Base-by-base conservation (phyloP, 257 asterid species). In the Echites panduratus region DNA sequence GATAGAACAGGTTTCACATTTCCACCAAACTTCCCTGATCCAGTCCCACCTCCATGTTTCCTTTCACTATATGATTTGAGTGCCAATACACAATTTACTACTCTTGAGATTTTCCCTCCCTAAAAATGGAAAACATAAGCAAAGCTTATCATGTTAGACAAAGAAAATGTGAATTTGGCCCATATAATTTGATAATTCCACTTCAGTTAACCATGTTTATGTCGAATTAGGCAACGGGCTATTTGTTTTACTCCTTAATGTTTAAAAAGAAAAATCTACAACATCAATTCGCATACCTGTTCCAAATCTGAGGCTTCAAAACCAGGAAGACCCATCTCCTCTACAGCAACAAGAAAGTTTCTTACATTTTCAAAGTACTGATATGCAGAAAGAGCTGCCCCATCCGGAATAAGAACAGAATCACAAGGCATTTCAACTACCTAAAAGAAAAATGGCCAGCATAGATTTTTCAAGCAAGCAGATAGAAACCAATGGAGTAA, bases 261-360 rank as follows among this genome's bases (percentile, higher is more conserved):
- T 43, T 35, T 45, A 67, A 66, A 67, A 11, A 5, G 53, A 17
- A 16, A n/a, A 62, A 38, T 22, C 41, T 57, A 32, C 43, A 50
- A 69, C 29, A 68, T 3, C 24, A 45, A 63, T 59, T 68, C 26
- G 67, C 84, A 44, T 78, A 88, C 99, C 88, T 86, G 86, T 82
- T 86, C 98, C 77, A 94, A 82, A 79, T 94, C 99, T 71, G 96
- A 89, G 48, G 89, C 93, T 82, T 94, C 95, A 65, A 94, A 94
- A 27, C 95, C 82, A 20, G 98, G 98, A 74, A 94, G 83, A 64
- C 96, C 96, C 87, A 91, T 82, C 59, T 87, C 87, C 81, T 82
- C 89, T 66, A 87, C 77, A 27, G 93, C 90, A 27, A 71, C 88
- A 20, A 94, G 93, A 76, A 94, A 94, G 83, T 89, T 94, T 79